Evolutionary conservation across 2,329 filamentous ascomycete genomes (phyloP), one percentile per base, ranked within the genome.

Genomic region (Trichothecium sympodiale): DNA sequence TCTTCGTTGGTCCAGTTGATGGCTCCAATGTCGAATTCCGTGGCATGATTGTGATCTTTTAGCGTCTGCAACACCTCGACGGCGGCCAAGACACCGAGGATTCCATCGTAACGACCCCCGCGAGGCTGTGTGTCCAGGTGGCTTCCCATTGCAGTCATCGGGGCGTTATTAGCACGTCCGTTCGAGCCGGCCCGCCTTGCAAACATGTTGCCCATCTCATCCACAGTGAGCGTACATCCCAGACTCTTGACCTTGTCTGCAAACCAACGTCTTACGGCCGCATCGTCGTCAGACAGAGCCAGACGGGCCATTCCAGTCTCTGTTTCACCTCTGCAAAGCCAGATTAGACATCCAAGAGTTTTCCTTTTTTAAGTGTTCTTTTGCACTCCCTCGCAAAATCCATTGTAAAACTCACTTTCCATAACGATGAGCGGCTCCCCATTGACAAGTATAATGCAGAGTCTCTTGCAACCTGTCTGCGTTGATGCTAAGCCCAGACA

Each of bases 1-100:
- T 91, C 85, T 60, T 91, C 84, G 49, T 84, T 84, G 3, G 80
- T 87, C 80, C 80, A 85, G 49, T 87, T 85, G 3, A 88, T 74
- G 1, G 87, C 73, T 1, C 81, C 83, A 0, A 88, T 68, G 2
- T 79, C 78, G 28, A 74, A 81, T 31, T 80, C 70, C 0, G 83
- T 88, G 49, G 81, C 69, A 2, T 81, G 62, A 16, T 71, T 62
- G 41, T 78, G 71, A 14, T 88, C 83, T 5, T 77, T 66, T 31
- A 93, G 60, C 0, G 76, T 69, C 40, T 67, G 72, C 12, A 91
- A 60, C 53, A 82, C 77, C 56, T 91, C 84, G 1, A 91, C 63
- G 0, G 77, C 84, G 1, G 83, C 75, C 17, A 74, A 66, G 5
- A 91, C 70, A 7, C 84, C 84, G 0, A 91, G 56, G 23, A 89